Base-by-base conservation (phyloP, 176 grass and related monocot species). In the Eleusine coracana region DNA sequence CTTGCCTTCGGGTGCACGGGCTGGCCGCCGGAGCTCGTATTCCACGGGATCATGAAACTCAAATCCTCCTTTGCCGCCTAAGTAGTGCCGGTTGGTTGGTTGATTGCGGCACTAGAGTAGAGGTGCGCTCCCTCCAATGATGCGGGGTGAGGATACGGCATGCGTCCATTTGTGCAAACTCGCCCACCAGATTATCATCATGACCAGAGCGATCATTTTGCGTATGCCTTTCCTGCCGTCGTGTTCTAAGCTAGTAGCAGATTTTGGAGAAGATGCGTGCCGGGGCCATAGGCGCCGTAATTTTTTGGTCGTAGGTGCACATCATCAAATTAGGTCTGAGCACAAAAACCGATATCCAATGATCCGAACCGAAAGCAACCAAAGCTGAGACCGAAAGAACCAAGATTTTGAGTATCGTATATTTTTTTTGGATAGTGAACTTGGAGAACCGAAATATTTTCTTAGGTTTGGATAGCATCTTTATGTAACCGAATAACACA, bases 71-170 rank as follows among this genome's bases (percentile, higher is more conserved):
- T 40, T 40, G n/a, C 39, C 11, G 50, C 15, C 14, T 52, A 52
- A 52, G 20, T 56, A n/a, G 18, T 21, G 55, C 55, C 18, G 55
- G 68, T 41, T 20, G 68, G 68, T 70, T 27, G 68, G 40, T 45
- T 70, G 14, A 45, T 70, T 45, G 68, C 68, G 68, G 40, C 68
- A 70, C 68, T 70, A 70, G 67, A 41, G 38, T 52, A 52, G 50
- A 52, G 14, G 17, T 3, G 46, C 46, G 17, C 18, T 14, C 65
- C 11, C 38, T 41, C 7, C 36, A n/a, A 70, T 71, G n/a, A 71
- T 48, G 69, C 42, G 21, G 21, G n/a, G 60, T 64, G 60, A 64
- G 4, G 58, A 61, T 61, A 61, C n/a, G 58, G 58, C 58, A 61
- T 61, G 21, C 7, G 34, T 58, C 39, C 65, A 27, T n/a, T 10